A percentile compares a stretch with the other conserved stretches of the same genome.
Evolutionary conservation across 257 asterid species (phyloP).

Genomic region (Petunia secreta): DNA sequence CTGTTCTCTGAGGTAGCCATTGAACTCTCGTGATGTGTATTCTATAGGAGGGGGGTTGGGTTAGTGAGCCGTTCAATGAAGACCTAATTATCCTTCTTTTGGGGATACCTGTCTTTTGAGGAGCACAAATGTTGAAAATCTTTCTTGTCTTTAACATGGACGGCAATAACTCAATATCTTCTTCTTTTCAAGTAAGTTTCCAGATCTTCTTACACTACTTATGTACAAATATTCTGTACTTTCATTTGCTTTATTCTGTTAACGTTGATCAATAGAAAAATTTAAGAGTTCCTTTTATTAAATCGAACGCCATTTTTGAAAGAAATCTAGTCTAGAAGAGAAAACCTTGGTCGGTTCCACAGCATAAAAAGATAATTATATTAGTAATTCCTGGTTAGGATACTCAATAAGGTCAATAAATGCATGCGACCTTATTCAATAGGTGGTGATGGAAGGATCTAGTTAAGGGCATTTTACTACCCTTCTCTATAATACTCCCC

Average conservation of each 20-base stretch:
- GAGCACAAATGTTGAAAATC: background rate
- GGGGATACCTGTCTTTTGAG: background rate
- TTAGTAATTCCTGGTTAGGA: background rate
- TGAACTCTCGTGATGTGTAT: too few species aligned
- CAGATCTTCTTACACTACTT: background rate
- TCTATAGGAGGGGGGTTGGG: background rate
- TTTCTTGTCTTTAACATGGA: background rate
- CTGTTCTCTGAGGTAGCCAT: too few species aligned
- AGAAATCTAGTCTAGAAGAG: background rate
- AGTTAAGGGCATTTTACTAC: too few species aligned
- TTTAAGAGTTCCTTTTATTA: background rate
- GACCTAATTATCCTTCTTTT: constrained; percentile 1
- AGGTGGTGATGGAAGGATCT: too few species aligned
- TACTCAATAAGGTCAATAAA: background rate
- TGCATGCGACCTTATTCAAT: background rate
- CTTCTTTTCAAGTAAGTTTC: constrained; percentile 1
- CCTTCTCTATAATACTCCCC: too few species aligned
- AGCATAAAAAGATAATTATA: background rate
- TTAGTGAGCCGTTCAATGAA: constrained; percentile 15
- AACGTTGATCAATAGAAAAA: background rate
- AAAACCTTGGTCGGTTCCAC: background rate
- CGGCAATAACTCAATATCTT: background rate
- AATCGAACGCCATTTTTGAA: constrained; percentile 19
- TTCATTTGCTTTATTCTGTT: background rate
- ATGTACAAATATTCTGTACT: background rate